Evolutionary conservation across 345 rosid genomes (phyloP).

Genomic region (Aegle marmelos): DNA sequence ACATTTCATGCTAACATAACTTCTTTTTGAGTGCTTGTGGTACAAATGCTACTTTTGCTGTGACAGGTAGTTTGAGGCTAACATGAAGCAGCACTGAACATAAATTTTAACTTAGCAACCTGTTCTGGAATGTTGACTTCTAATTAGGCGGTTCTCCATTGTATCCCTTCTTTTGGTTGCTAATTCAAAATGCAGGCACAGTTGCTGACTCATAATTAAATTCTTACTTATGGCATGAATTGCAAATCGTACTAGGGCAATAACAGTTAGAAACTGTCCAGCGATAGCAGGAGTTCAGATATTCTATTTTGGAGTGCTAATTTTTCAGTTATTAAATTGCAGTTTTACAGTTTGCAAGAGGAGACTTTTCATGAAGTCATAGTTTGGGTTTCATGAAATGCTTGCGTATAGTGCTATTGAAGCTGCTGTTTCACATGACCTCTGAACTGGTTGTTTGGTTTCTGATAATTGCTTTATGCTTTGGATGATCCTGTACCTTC

Average conservation of each 20-base stretch:
- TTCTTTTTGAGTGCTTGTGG: constrained; percentile 41
- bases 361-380: background rate
- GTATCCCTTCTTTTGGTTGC: background rate
- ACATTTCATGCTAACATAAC: constrained; percentile 51
- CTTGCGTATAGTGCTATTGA: background rate
- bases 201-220: background rate
- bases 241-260: background rate
- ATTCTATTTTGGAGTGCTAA: background rate
- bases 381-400: background rate
- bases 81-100: constrained; percentile 26
- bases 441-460: constrained; percentile 5
- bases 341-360: background rate
- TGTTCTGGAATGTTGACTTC: constrained; percentile 15
- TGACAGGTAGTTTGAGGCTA: constrained; percentile 52
- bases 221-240: background rate
- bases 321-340: background rate
- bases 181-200: background rate
- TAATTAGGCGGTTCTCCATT: constrained; percentile 15
- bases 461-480: background rate
- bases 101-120: constrained; percentile 25
- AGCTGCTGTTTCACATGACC: constrained; percentile 1
- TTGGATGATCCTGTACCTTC: background rate
- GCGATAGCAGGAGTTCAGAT: constrained; percentile 7
- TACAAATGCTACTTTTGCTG: constrained; percentile 22
- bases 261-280: background rate